Evolutionary conservation across 2,329 filamentous ascomycete genomes (phyloP).

Genomic region (Gnomoniopsis sp.): DNA sequence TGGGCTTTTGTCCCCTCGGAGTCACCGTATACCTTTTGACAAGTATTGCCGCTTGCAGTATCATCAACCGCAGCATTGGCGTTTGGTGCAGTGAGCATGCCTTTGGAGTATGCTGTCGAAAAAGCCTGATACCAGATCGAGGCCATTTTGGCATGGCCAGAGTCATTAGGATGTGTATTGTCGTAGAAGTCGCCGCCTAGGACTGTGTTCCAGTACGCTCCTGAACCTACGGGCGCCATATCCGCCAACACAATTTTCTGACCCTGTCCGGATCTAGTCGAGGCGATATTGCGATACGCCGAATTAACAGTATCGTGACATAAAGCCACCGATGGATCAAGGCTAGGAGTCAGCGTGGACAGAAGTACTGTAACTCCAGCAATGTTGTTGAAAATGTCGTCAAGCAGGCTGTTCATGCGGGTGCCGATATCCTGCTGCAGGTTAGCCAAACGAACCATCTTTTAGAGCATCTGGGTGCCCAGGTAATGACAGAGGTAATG

Average conservation of each 20-base stretch:
- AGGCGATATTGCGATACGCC: not conserved
- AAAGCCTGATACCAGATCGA: conserved; percentile 18
- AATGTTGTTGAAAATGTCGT: conserved; percentile 22
- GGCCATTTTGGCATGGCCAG: conserved; percentile 23
- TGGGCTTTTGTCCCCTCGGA: no score
- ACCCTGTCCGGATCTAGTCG: not conserved
- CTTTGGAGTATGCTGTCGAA: no score
- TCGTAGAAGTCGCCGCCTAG: conserved; percentile 18
- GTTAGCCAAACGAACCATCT: no score
- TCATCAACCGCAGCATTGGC: no score
- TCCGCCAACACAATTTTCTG: conserved; percentile 8
- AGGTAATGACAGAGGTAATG: no score
- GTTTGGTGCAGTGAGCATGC: no score
- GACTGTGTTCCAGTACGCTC: not conserved
- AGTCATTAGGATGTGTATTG: conserved; percentile 22
- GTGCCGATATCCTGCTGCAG: conserved; percentile 20
- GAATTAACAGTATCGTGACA: not conserved
- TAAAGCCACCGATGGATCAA: not conserved
- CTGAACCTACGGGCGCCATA: not conserved
- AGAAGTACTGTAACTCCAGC: conserved; percentile 27
- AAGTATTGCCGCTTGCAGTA: no score
- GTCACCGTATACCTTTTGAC: no score
- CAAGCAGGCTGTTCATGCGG: conserved; percentile 25
- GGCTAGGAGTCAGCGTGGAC: conserved; percentile 29
- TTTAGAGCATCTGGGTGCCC: no score